A percentile compares a stretch with the other conserved stretches of the same genome.
These are phyloP conservation scores for Colletotrichum agaves DNA, from an alignment of 2,329 filamentous ascomycete genomes.

Conservation along the genomic window DNA sequence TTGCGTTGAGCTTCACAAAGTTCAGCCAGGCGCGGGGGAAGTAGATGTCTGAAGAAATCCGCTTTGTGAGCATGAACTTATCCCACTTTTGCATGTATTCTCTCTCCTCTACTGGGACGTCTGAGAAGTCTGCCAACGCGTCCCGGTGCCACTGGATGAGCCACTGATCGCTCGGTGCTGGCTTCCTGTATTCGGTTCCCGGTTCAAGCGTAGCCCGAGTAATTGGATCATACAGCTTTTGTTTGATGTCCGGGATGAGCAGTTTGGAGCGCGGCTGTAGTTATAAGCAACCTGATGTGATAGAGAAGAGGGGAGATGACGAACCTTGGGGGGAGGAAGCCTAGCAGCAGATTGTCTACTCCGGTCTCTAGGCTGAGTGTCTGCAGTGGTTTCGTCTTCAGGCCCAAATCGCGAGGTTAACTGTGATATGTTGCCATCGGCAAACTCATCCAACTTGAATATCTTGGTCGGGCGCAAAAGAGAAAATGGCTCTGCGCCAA, in stretches of 20 bases:
- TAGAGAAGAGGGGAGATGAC: not conserved
- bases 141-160: constrained; percentile 69
- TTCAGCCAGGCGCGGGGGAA: constrained; percentile 62
- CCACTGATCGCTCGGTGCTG: constrained; percentile 62
- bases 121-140: constrained; percentile 66
- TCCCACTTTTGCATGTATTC: constrained; percentile 71
- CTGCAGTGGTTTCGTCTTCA: constrained; percentile 33
- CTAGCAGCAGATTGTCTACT: constrained; percentile 16
- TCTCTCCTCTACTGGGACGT: constrained; percentile 64
- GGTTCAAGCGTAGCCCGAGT: constrained; percentile 64
- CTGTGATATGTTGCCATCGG: constrained; percentile 60
- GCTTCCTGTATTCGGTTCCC: constrained; percentile 56
- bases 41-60: constrained; percentile 62
- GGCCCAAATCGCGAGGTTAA: constrained; percentile 54
- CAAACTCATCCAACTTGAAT: constrained; percentile 57
- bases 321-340: constrained; percentile 8
- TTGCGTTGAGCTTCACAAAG: constrained; percentile 61
- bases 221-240: constrained; percentile 66
- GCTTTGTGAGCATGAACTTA: constrained; percentile 61
- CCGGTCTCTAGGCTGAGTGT: constrained; percentile 17
- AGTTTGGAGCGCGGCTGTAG: constrained; percentile 39
- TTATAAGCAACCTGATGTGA: constrained; percentile 3
- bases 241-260: constrained; percentile 60
- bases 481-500: constrained; percentile 52
- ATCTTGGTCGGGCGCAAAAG: constrained; percentile 55